These are phyloP conservation scores for Millerozyma miso DNA, from an alignment of 805 yeast genomes.

Conservation along the genomic window DNA sequence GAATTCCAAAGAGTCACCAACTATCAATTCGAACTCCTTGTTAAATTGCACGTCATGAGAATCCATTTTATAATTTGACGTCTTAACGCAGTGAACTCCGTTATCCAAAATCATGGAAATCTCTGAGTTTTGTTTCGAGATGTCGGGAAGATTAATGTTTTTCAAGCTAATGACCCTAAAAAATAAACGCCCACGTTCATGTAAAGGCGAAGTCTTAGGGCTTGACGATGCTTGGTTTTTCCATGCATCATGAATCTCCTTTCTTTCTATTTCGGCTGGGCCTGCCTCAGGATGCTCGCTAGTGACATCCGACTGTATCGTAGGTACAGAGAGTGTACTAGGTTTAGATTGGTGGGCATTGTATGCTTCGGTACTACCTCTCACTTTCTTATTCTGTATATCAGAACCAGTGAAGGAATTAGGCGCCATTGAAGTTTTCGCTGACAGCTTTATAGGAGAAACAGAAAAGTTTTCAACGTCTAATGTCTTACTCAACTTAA, in stretches of 20 bases:
- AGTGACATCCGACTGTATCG: slow-evolving; percentile 8
- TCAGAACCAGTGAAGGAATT: neutral
- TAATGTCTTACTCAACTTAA: neutral
- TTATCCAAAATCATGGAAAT: slow-evolving; percentile 64
- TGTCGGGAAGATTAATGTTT: slow-evolving; percentile 45
- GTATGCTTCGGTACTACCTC: slow-evolving; percentile 8
- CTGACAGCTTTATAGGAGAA: neutral
- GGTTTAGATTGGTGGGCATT: slow-evolving; percentile 12
- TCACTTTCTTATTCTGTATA: slow-evolving; percentile 18
- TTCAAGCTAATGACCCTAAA: slow-evolving; percentile 45
- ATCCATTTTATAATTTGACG: slow-evolving; percentile 46
- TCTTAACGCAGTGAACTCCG: slow-evolving; percentile 73
- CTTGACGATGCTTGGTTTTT: neutral
- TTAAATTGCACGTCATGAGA: slow-evolving; percentile 38
- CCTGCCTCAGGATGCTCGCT: slow-evolving; percentile 4
- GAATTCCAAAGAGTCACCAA: slow-evolving; percentile 57
- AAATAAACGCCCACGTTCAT: slow-evolving; percentile 54
- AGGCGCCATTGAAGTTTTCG: neutral
- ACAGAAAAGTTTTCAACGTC: neutral
- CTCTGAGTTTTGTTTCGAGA: slow-evolving; percentile 41
- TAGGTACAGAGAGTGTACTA: slow-evolving; percentile 33
- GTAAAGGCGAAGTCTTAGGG: neutral
- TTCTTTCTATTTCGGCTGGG: slow-evolving; percentile 9
- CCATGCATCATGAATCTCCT: slow-evolving; percentile 3
- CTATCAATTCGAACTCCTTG: slow-evolving; percentile 77